Evolutionary conservation across 345 rosid genomes (phyloP), one percentile per base, ranked within the genome.

Genomic region (Xanthoceras sorbifolium): DNA sequence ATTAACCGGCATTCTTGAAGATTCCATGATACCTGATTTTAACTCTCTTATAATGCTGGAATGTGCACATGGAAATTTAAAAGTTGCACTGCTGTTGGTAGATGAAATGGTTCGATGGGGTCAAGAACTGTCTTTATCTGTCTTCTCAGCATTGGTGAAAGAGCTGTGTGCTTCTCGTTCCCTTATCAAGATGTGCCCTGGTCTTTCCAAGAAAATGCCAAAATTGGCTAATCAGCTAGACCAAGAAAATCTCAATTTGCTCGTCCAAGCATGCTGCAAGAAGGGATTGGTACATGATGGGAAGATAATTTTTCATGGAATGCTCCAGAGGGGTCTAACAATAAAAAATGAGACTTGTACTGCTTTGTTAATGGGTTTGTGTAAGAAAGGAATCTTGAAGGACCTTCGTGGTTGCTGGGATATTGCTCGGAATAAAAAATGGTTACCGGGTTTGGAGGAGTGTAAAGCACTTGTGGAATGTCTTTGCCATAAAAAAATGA

Each of bases 31-130:
- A 23, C 94, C 93, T 17, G 85, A 90, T 80, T 92, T 91, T 82
- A 86, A 84, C 81, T 77, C 59, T 55, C 86, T 89, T 79, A 54
- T 90, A 44, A 74, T 60, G 73, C 52, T 62, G 73, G 91, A 87
- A 81, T 89, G 85, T 69, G 64, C 52, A 34, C 40, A 54, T 42
- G 85, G 89, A 62, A 87, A 87, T 76, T 78, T 84, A 74, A 79
- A 70, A 76, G 69, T 31, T 64, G 88, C 87, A 55, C 55, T 88
- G 74, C 26, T 59, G 74, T 72, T 92, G 77, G 84, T 82, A 29
- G 84, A 89, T 80, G 88, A 91, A 85, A 90, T 90, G 93, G 70
- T 74, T 68, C 79, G 68, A 22, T 91, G 93, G 94, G 94, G 94
- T 71, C 94, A 91, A 80, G 90, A 88, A 55, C 82, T 84, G 74